Conservation (phyloP, 441 rosid genomes). For the Erodium moschatum region DNA sequence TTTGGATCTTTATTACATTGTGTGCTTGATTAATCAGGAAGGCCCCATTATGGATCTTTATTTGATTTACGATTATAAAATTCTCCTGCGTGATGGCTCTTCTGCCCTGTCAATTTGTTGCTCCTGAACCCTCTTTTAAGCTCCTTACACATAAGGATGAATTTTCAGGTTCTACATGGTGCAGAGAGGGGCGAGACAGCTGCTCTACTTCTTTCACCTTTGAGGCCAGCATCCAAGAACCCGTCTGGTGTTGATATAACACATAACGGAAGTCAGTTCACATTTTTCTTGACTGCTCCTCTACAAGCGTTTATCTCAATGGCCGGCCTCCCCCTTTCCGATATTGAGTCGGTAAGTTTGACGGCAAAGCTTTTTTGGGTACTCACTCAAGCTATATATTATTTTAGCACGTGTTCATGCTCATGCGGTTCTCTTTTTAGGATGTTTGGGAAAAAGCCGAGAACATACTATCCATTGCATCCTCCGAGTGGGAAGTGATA, state of each 20-base stretch:
- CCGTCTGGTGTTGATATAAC: constrained; percentile 29
- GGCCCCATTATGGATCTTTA: no score
- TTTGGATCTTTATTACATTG: no score
- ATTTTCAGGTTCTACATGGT: constrained; percentile 60
- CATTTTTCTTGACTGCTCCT: constrained; percentile 81
- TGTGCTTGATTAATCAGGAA: no score
- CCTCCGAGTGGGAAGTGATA: constrained; percentile 72
- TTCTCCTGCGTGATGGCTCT: no score
- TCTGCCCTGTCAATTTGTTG: no score
- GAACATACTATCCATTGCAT: constrained; percentile 58
- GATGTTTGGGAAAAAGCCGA: constrained; percentile 53
- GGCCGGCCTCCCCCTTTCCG: constrained; percentile 48
- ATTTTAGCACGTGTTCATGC: not conserved
- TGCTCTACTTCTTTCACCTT: constrained; percentile 78
- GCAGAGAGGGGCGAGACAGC: constrained; percentile 84
- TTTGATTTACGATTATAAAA: no score
- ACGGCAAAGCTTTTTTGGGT: constrained; percentile 11
- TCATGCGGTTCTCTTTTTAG: constrained; percentile 30
- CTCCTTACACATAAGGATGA: constrained; percentile 19
- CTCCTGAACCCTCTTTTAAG: not conserved
- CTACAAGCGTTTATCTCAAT: constrained; percentile 74
- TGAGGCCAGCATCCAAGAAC: constrained; percentile 46
- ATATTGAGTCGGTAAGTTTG: constrained; percentile 43
- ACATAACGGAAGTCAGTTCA: constrained; percentile 69
- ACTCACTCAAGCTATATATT: not conserved